phyloP scores from a whole-genome alignment of 768 basidiomycete genomes.

The Trametes cinnabarina region DNA sequence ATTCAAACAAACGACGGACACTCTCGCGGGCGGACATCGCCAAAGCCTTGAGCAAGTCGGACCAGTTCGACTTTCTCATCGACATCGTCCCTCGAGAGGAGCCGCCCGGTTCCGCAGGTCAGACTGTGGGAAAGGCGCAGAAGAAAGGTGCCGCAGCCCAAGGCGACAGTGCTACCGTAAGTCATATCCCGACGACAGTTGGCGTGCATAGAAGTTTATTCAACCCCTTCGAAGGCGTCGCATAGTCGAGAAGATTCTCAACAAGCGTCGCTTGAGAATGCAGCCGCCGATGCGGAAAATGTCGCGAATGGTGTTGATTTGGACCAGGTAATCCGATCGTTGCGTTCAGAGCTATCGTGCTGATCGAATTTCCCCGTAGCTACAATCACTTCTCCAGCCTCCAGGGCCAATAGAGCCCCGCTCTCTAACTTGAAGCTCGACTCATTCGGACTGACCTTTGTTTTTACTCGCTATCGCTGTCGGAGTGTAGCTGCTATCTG shows the following conservation, averaged over 20 bases:
- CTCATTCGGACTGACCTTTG: not conserved
- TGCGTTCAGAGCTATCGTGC: too few species aligned
- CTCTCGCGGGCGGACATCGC: conserved; percentile 92
- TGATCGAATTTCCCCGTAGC: not conserved
- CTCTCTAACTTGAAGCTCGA: not conserved
- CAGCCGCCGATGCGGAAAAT: not conserved
- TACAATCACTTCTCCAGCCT: conserved; percentile 15
- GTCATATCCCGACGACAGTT: too few species aligned
- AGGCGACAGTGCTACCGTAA: conserved; percentile 7
- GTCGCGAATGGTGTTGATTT: conserved; percentile 11
- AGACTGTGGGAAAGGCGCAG: conserved; percentile 12
- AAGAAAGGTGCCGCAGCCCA: conserved; percentile 25
- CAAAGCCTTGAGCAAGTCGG: conserved; percentile 86
- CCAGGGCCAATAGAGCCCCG: conserved; percentile 16
- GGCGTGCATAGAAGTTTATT: too few species aligned
- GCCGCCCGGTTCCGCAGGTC: conserved; percentile 24
- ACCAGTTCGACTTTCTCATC: conserved; percentile 97
- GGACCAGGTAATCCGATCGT: conserved; percentile 9
- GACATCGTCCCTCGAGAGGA: conserved; percentile 93
- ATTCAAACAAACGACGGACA: conserved; percentile 95
- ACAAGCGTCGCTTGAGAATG: conserved; percentile 8
- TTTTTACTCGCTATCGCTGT: not conserved
- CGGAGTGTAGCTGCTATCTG: conserved; percentile 1
- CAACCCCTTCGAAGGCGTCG: not conserved
- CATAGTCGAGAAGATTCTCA: conserved; percentile 15